A percentile compares a stretch with the other conserved stretches of the same genome.
Conservation (phyloP, 73 alveolate species). For the Paramecium biaurelia region DNA sequence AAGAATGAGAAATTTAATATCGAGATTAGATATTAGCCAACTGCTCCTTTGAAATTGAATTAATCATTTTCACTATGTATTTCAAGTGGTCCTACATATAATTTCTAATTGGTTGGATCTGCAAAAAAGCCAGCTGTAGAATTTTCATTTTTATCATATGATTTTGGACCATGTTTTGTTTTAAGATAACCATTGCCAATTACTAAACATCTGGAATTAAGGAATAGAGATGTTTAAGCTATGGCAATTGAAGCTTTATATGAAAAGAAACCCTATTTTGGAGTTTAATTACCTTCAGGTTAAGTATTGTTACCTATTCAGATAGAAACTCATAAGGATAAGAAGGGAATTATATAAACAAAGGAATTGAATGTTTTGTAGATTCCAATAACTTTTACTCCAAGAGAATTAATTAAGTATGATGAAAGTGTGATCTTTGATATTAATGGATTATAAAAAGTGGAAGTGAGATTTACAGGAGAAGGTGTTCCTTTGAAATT, state of each 20-base stretch:
- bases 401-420: constrained; percentile 92
- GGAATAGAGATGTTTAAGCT: constrained; percentile 95
- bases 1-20: constrained; percentile 87
- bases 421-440: constrained; percentile 93
- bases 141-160: constrained; percentile 83
- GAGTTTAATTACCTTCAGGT: constrained; percentile 95
- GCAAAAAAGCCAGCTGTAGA: constrained; percentile 98
- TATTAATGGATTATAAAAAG: constrained; percentile 90
- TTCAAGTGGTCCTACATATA: constrained; percentile 95
- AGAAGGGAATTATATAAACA: constrained; percentile 76
- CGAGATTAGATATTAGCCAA: constrained; percentile 90
- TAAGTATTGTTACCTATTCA: constrained; percentile 95
- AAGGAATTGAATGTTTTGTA: constrained; percentile 70
- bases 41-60: constrained; percentile 85
- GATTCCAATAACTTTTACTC: constrained; percentile 96
- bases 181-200: constrained; percentile 95
- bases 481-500: constrained; percentile 98
- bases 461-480: constrained; percentile 97
- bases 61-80: constrained; percentile 86
- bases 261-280: constrained; percentile 93
- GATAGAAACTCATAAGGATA: constrained; percentile 76
- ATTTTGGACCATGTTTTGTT: constrained; percentile 99
- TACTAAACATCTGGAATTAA: constrained; percentile 83
- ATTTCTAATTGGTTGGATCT: constrained; percentile 87
- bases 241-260: constrained; percentile 93